Percentiles rank a stretch among this genome's conserved stretches.
Evolutionary conservation across 192 early-diverging fungal species (phyloP).

Genomic region (Coemansia sp.): DNA sequence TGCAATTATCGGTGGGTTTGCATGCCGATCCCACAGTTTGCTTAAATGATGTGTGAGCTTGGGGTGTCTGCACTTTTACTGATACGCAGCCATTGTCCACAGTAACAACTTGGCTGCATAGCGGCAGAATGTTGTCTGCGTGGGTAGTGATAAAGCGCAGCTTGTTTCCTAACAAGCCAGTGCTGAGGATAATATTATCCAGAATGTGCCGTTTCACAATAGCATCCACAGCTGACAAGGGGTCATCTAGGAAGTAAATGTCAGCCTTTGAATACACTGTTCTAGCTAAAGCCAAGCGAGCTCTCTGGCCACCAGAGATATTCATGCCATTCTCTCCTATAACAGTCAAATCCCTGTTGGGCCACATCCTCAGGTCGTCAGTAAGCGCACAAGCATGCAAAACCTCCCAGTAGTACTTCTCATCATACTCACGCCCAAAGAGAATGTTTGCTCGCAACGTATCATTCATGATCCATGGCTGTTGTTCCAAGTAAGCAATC

Average conservation of each 20-base stretch:
- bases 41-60: slow-evolving; percentile 14
- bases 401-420: too few relatives aligned
- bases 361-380: too few relatives aligned
- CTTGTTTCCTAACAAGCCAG: slow-evolving; percentile 54
- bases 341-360: slow-evolving; percentile 65
- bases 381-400: too few relatives aligned
- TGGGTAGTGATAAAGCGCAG: slow-evolving; percentile 50
- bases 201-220: slow-evolving; percentile 65
- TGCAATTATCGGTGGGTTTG: not conserved
- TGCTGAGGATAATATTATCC: slow-evolving; percentile 57
- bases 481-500: slow-evolving; percentile 31
- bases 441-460: too few relatives aligned
- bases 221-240: slow-evolving; percentile 68
- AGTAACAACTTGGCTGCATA: too few relatives aligned
- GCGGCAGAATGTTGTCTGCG: too few relatives aligned
- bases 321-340: slow-evolving; percentile 71
- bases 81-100: too few relatives aligned
- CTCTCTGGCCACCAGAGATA: slow-evolving; percentile 70
- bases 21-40: slow-evolving; percentile 19
- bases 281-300: slow-evolving; percentile 64
- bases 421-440: too few relatives aligned
- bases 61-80: too few relatives aligned
- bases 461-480: too few relatives aligned
- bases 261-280: slow-evolving; percentile 67
- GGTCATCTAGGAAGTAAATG: slow-evolving; percentile 71